A percentile compares a stretch with the other conserved stretches of the same genome.
Evolutionary conservation across 768 basidiomycete species (phyloP).

Genomic region (Antrodiella citrinella): DNA sequence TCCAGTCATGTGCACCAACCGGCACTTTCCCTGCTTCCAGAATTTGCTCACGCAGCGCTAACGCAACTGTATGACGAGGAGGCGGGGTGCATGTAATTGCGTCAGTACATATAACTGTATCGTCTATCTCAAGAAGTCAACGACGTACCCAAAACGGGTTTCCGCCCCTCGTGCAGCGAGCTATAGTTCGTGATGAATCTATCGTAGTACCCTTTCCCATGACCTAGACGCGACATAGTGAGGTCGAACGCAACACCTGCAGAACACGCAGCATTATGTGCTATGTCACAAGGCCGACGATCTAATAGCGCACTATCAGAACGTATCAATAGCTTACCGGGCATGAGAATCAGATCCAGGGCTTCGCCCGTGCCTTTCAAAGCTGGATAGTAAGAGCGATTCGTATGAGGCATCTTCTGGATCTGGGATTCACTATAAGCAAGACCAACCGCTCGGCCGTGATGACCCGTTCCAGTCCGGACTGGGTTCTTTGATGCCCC

Average conservation of each 20-base stretch:
- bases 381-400: constrained; percentile 19
- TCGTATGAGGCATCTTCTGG: constrained; percentile 8
- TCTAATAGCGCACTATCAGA: not conserved
- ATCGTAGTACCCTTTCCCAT: constrained; percentile 83
- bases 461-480: constrained; percentile 31
- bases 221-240: constrained; percentile 61
- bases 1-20: constrained; percentile 50
- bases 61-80: constrained; percentile 38
- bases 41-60: constrained; percentile 58
- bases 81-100: not conserved
- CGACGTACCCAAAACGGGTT: constrained; percentile 53
- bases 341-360: constrained; percentile 60
- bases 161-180: constrained; percentile 26
- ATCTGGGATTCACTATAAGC: not conserved
- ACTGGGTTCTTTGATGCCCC: constrained; percentile 72
- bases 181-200: constrained; percentile 55
- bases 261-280: not conserved
- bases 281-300: not conserved
- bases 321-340: constrained; percentile 36
- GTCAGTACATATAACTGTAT: constrained; percentile 3
- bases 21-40: constrained; percentile 46
- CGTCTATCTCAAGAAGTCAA: not conserved
- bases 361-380: constrained; percentile 29
- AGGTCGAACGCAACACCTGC: constrained; percentile 71
- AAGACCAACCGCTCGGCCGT: constrained; percentile 45